Conservation (phyloP, 352 stramenopile genomes). For the Globisporangium alternatum region DNA sequence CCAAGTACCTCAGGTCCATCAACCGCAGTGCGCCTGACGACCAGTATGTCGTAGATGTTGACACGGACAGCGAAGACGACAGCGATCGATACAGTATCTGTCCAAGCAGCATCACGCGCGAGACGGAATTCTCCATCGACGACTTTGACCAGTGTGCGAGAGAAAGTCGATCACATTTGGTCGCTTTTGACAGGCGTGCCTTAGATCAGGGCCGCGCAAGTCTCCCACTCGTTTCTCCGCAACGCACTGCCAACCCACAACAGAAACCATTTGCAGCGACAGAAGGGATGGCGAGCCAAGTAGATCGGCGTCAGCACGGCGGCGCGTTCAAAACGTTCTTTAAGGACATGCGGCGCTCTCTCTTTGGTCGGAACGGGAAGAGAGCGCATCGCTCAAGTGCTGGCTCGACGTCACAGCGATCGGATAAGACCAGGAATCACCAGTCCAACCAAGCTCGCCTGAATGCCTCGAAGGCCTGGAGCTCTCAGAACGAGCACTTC, state of each 20-base stretch:
- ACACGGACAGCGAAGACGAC: neutral
- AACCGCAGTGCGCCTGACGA: neutral
- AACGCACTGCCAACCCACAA: neutral
- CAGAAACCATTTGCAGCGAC: neutral
- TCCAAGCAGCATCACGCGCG: constrained; percentile 7
- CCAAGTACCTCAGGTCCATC: neutral
- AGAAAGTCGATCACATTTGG: neutral
- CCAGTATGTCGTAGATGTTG: neutral
- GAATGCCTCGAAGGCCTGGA: constrained; percentile 16
- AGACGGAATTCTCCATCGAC: constrained; percentile 16
- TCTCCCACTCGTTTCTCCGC: neutral
- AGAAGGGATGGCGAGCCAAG: neutral
- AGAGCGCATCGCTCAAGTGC: neutral
- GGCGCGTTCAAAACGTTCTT: constrained; percentile 14
- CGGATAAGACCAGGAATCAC: neutral
- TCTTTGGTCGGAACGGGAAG: constrained; percentile 9
- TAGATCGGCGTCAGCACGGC: neutral
- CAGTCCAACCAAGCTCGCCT: neutral
- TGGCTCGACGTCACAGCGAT: neutral
- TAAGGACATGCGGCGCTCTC: constrained; percentile 13
- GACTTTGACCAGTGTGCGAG: neutral
- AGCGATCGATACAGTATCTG: constrained; percentile 13
- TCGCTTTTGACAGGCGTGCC: neutral
- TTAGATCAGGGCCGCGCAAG: neutral
- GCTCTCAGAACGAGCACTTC: constrained; percentile 30